Evolutionary conservation across 78 protist species (phyloP).

Genomic region (Dictyostelium brefeldianum): DNA sequence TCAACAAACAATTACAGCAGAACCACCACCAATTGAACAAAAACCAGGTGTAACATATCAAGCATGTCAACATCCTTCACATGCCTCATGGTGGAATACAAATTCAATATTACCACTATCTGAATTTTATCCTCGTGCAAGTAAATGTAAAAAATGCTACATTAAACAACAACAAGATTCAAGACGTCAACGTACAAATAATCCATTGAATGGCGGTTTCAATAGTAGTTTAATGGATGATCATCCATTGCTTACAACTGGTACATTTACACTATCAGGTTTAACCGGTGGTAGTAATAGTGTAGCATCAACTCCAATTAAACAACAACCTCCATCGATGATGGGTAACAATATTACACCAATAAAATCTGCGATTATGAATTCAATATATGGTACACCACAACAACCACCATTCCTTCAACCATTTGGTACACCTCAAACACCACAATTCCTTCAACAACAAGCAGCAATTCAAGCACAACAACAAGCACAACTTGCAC

Average conservation of each 20-base stretch:
- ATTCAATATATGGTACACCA: background rate
- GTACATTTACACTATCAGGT: background rate
- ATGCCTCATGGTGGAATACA: slow-evolving; percentile 71
- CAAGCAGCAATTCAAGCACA: background rate
- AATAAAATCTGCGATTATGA: background rate
- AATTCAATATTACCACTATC: slow-evolving; percentile 41
- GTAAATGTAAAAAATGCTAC: slow-evolving; percentile 64
- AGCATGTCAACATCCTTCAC: slow-evolving; percentile 46
- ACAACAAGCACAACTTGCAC: background rate
- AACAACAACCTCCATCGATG: background rate
- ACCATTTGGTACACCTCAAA: background rate
- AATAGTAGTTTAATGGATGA: background rate
- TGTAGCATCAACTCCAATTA: background rate
- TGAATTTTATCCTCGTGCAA: slow-evolving; percentile 58
- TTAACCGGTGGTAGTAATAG: background rate
- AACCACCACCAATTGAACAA: background rate
- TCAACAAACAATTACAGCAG: background rate
- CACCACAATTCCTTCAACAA: slow-evolving; percentile 8
- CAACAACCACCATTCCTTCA: slow-evolving; percentile 23
- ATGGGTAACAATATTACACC: background rate
- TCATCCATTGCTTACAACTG: background rate
- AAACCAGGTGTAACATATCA: slow-evolving; percentile 24
- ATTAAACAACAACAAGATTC: slow-evolving; percentile 72
- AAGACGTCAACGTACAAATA: slow-evolving; percentile 7
- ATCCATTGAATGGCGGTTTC: background rate